Evolutionary conservation across 1,139 yeast genomes (phyloP).

Genomic region (Sugiyamaella pinicola): DNA sequence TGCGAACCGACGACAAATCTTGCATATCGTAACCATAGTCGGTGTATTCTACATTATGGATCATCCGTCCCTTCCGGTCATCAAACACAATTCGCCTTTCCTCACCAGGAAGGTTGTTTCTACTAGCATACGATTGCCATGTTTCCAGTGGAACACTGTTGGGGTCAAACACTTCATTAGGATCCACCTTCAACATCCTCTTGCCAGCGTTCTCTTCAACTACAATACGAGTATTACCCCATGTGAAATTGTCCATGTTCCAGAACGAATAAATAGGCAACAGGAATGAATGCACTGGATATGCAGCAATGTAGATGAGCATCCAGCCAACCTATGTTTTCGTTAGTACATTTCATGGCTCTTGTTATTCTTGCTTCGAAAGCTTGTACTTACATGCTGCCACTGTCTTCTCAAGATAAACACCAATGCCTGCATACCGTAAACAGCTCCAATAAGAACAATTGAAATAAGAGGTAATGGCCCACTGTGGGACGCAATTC

Average conservation of each 20-base stretch:
- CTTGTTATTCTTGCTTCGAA: neutral
- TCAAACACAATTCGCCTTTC: constrained; percentile 43
- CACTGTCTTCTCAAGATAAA: constrained; percentile 45
- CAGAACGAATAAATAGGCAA: constrained; percentile 48
- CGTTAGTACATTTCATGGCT: constrained; percentile 20
- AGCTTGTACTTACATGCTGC: constrained; percentile 41
- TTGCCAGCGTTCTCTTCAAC: constrained; percentile 46
- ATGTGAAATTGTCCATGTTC: constrained; percentile 49
- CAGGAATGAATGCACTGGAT: constrained; percentile 46
- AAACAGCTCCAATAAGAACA: constrained; percentile 44
- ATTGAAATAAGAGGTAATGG: constrained; percentile 45
- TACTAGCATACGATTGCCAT: constrained; percentile 43
- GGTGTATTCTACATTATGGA: constrained; percentile 27
- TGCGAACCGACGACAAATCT: constrained; percentile 31
- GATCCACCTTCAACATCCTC: constrained; percentile 41
- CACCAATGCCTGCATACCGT: constrained; percentile 46
- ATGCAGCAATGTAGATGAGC: constrained; percentile 45
- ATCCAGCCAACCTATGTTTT: constrained; percentile 43
- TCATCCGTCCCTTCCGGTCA: constrained; percentile 34
- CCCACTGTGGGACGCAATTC: constrained; percentile 38
- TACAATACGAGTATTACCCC: constrained; percentile 50
- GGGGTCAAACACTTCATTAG: constrained; percentile 39
- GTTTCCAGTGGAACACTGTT: constrained; percentile 41
- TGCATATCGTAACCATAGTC: constrained; percentile 37
- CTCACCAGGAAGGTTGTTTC: constrained; percentile 43